These are phyloP conservation scores for Neurospora hispaniola DNA, from an alignment of 495 filamentous ascomycete species.

Conservation along the genomic window DNA sequence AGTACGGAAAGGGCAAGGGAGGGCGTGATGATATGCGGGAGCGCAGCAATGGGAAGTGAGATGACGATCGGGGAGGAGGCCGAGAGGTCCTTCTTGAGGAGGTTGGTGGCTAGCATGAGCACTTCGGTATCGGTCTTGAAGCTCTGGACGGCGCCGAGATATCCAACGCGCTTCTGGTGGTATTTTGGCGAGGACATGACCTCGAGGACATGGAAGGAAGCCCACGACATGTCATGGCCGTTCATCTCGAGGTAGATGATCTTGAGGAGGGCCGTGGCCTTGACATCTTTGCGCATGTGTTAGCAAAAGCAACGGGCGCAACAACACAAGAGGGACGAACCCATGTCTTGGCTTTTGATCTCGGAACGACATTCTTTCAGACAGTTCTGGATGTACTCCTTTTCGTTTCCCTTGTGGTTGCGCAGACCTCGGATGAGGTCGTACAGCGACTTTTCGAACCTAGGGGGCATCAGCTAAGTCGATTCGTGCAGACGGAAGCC, in stretches of 20 bases:
- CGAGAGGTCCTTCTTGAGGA: constrained; percentile 92
- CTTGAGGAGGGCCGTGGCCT: constrained; percentile 90
- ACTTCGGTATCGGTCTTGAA: constrained; percentile 94
- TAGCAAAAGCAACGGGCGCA: constrained; percentile 7
- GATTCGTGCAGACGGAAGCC: neutral
- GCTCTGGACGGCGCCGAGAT: constrained; percentile 93
- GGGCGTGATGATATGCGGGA: constrained; percentile 85
- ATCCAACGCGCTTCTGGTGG: constrained; percentile 86
- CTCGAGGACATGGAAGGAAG: constrained; percentile 93
- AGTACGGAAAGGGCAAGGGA: constrained; percentile 82
- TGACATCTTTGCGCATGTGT: constrained; percentile 55
- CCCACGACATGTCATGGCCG: constrained; percentile 99
- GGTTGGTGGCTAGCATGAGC: constrained; percentile 92
- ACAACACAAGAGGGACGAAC: constrained; percentile 32
- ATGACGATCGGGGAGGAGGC: constrained; percentile 65
- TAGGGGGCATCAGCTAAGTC: constrained; percentile 29
- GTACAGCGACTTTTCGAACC: constrained; percentile 98
- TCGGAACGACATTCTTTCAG: constrained; percentile 91
- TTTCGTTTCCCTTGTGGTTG: constrained; percentile 86
- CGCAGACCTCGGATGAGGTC: constrained; percentile 95
- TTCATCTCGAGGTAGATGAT: constrained; percentile 98
- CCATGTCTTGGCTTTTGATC: constrained; percentile 84
- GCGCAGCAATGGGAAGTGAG: constrained; percentile 70
- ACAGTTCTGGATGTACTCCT: constrained; percentile 82
- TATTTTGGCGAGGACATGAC: constrained; percentile 97